These are phyloP conservation scores for Vaccinium myrtillus DNA, from an alignment of 148 eudicot genomes.

Conservation along the genomic window DNA sequence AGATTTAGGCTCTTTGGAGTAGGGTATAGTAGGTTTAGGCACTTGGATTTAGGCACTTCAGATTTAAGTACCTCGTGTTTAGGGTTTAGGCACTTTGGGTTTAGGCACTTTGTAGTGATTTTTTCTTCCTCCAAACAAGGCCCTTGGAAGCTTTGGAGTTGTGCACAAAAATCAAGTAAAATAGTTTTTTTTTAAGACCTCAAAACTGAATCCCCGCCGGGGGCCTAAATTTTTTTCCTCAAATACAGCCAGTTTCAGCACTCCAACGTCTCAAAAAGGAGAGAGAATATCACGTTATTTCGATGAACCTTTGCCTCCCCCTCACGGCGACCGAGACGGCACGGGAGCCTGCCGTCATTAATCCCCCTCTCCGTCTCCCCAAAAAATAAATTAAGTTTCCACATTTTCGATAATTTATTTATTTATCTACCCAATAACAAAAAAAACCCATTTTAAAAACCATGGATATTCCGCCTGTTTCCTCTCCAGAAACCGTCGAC, in stretches of 20 bases:
- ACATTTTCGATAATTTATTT: background rate
- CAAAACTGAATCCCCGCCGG: too few relatives aligned
- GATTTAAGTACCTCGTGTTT: too few relatives aligned
- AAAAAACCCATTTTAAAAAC: background rate
- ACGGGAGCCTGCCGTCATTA: conserved; percentile 31
- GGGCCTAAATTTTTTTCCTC: background rate
- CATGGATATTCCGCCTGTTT: conserved; percentile 15
- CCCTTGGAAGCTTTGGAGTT: too few relatives aligned
- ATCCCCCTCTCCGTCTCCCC: background rate
- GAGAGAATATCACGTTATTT: conserved; percentile 38
- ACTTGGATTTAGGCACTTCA: too few relatives aligned
- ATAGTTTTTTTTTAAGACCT: too few relatives aligned
- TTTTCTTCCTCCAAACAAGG: too few relatives aligned
- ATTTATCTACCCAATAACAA: background rate
- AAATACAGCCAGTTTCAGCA: conserved; percentile 6
- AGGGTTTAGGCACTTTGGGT: too few relatives aligned
- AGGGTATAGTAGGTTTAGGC: too few relatives aligned
- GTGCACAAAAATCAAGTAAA: too few relatives aligned
- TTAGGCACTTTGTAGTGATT: too few relatives aligned
- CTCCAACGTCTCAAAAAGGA: background rate
- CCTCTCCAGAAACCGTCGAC: conserved; percentile 20
- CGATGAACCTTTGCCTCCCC: conserved; percentile 27
- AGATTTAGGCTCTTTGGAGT: too few relatives aligned
- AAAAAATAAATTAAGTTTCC: background rate
- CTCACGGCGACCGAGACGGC: conserved; percentile 45